These are phyloP conservation scores for Cordyceps farinosa DNA, from an alignment of 2,329 filamentous ascomycete genomes.

Conservation along the genomic window DNA sequence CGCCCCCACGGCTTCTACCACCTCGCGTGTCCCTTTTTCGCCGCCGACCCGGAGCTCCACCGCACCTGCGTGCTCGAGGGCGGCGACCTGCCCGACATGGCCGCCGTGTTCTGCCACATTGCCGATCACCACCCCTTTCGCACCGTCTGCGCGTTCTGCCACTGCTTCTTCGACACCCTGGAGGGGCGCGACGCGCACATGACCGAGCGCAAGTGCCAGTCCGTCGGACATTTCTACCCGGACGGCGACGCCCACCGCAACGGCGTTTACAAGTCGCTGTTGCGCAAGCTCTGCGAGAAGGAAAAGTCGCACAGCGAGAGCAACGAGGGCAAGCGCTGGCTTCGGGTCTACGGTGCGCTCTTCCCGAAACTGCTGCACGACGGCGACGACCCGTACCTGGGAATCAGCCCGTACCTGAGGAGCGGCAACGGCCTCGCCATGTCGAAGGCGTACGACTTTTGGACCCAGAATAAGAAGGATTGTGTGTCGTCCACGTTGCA, in stretches of 20 bases:
- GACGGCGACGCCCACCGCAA: neutral
- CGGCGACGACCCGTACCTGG: neutral
- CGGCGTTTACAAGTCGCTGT: too few relatives aligned
- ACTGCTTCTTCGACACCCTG: neutral
- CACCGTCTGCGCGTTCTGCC: neutral
- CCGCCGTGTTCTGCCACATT: neutral
- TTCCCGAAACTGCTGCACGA: neutral
- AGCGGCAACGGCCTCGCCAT: neutral
- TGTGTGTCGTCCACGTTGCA: neutral
- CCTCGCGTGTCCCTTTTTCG: slow-evolving; percentile 9
- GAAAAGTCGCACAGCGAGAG: too few relatives aligned
- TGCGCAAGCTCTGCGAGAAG: too few relatives aligned
- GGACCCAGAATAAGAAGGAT: neutral
- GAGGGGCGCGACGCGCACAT: neutral
- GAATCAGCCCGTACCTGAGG: neutral
- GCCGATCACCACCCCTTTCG: neutral
- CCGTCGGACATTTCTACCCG: neutral
- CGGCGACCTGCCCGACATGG: neutral
- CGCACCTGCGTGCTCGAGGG: neutral
- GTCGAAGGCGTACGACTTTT: slow-evolving; percentile 4
- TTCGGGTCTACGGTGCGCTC: neutral
- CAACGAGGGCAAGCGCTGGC: slow-evolving; percentile 2
- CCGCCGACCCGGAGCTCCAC: neutral
- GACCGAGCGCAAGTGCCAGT: neutral
- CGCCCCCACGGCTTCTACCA: slow-evolving; percentile 1